These are phyloP conservation scores for Cyberlindnera samutprakarnensis DNA, from an alignment of 805 yeast species.

Conservation along the genomic window DNA sequence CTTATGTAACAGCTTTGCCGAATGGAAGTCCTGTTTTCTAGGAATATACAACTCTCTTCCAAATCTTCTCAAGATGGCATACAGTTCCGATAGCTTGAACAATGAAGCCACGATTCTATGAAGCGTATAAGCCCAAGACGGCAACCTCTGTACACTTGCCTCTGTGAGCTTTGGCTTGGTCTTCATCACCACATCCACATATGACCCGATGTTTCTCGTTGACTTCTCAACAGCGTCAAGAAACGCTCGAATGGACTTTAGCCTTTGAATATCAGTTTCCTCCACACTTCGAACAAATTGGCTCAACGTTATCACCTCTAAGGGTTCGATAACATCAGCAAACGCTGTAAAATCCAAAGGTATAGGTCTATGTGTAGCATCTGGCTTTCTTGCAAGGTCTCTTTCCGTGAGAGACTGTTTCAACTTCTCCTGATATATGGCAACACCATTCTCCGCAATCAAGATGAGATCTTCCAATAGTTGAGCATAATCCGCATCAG, in stretches of 20 bases:
- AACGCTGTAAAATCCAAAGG: conserved; percentile 23
- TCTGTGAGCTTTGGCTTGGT: conserved; percentile 19
- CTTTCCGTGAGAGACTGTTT: conserved; percentile 25
- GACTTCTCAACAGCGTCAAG: conserved; percentile 19
- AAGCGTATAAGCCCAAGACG: conserved; percentile 32
- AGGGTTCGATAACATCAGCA: conserved; percentile 26
- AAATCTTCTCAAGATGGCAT: conserved; percentile 30
- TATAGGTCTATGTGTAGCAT: conserved; percentile 21
- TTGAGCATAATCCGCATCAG: conserved; percentile 3
- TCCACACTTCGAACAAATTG: conserved; percentile 23
- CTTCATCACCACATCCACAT: conserved; percentile 20
- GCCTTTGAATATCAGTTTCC: conserved; percentile 19
- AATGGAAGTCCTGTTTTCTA: conserved; percentile 30
- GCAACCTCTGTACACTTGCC: conserved; percentile 23
- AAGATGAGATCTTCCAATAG: conserved; percentile 8
- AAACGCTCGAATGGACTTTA: conserved; percentile 23
- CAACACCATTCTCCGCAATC: conserved; percentile 22
- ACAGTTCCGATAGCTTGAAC: conserved; percentile 34
- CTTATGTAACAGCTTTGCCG: conserved; percentile 28
- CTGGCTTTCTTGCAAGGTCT: conserved; percentile 24
- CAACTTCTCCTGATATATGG: conserved; percentile 24
- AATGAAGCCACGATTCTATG: conserved; percentile 37
- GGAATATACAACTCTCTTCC: conserved; percentile 36
- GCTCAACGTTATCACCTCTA: conserved; percentile 28
- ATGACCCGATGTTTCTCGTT: conserved; percentile 13